phyloP scores from a whole-genome alignment of 1,139 yeast species.

The Blastobotrys buckinghamii region DNA sequence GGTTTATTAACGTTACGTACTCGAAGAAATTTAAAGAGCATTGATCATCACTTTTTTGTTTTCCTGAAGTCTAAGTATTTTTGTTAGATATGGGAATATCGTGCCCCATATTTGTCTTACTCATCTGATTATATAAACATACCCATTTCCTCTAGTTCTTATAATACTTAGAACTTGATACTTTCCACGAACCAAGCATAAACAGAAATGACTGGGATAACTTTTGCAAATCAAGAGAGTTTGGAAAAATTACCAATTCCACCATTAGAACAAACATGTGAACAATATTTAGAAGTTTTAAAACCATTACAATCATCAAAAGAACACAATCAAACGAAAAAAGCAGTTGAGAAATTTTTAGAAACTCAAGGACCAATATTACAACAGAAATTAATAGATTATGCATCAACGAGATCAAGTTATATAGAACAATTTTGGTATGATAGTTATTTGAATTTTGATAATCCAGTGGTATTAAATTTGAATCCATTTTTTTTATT shows the following conservation, averaged over 20 bases:
- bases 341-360: conserved; percentile 56
- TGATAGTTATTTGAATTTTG: conserved; percentile 80
- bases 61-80: too few relatives aligned
- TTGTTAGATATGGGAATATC: too few relatives aligned
- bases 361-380: conserved; percentile 54
- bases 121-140: too few relatives aligned
- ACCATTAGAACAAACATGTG: conserved; percentile 57
- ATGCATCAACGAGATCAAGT: conserved; percentile 59
- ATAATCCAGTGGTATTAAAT: conserved; percentile 79
- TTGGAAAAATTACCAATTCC: conserved; percentile 74
- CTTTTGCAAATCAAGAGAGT: conserved; percentile 53
- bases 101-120: too few relatives aligned
- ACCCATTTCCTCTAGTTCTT: too few relatives aligned
- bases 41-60: too few relatives aligned
- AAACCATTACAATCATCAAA: conserved; percentile 60
- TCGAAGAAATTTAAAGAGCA: too few relatives aligned
- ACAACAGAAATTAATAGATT: conserved; percentile 57
- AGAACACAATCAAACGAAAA: conserved; percentile 57
- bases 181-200: too few relatives aligned
- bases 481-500: conserved; percentile 81
- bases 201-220: conserved; percentile 22
- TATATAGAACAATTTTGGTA: conserved; percentile 93
- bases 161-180: neutral
- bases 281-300: conserved; percentile 55
- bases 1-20: too few relatives aligned